Evolutionary conservation across 306 rosid genomes (phyloP), one percentile per base, ranked within the genome.

Genomic region (Myrica gale): DNA sequence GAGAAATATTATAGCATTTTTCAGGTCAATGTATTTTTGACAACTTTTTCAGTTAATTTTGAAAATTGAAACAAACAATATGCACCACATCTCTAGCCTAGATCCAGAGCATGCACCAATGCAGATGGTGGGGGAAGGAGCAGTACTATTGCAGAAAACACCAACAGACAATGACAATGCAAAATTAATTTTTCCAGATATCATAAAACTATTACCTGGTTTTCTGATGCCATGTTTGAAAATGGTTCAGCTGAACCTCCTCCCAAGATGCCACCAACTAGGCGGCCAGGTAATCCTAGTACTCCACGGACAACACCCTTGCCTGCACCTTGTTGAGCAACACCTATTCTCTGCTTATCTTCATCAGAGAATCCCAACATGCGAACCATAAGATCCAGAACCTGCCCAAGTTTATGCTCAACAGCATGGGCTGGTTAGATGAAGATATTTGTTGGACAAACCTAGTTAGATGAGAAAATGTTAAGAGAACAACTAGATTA

Each of bases 241-340:
- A 90, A 68, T 61, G 79, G 71, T 81, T 84, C 96, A 23, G 85
- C 55, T 12, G 96, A 82, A 85, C 88, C 69, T 68, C 97, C 92
- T 68, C 96, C 93, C 87, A 88, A 85, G 73, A 95, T 89, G 55
- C 98, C 98, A 48, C 97, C 98, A 70, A 92, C 98, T 17, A 95
- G 86, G 80, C 97, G 98, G 43, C 98, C 98, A 43, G 98, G 97
- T 57, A 95, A 61, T 50, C 96, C 95, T 66, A 95, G 81, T 79
- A 95, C 97, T 78, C 98, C 98, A 43, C 93, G 96, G 52, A 95
- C 97, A 79, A 95, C 98, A 76, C 98, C 97, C 87, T 89, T 92
- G 79, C 97, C 93, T 41, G 87, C 82, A 80, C 90, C 92, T 71
- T 90, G 93, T 82, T 86, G 96, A 80, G 98, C 96, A 65, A 79